Base-by-base conservation (phyloP, 139 green algal species). In the Auxenochlorella pyrenoidosa region DNA sequence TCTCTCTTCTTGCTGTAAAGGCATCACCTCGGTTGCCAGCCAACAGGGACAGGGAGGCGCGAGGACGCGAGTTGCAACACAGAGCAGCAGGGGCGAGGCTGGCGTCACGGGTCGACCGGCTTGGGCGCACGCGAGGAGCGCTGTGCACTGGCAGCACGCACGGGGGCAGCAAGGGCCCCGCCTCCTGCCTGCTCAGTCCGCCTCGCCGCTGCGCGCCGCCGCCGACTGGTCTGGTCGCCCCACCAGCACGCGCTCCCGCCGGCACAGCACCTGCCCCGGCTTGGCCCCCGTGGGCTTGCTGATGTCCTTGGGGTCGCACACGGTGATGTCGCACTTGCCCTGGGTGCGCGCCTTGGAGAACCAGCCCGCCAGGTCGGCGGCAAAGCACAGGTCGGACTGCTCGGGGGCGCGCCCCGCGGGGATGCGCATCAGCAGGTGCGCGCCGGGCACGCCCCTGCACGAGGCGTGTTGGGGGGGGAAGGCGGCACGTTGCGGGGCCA, bases 241-340 rank as follows among this genome's bases (percentile, higher is more conserved):
- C 80, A 96, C 87, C 54, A 94, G 80, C 34, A 93, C 93, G n/a
- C 90, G 76, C 90, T 97, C 94, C 81, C 93, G 93, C 1, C 58
- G 93, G 54, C 54, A 63, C 66, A 59, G 30, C 78, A 83, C 78
- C 78, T 83, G 92, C 5, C 96, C 96, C 1, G 95, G 95, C 75
- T 93, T 93, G 16, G 95, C 95, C 0, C 96, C 96, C 36, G 92
- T 95, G n/a, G 95, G 94, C 88, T 97, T 97, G 77, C 91, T 92
- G n/a, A 98, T 77, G 80, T 96, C 81, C 19, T 47, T 75, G 15
- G 92, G 91, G 32, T 88, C 85, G 19, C 89, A 75, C 79, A 95
- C 78, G 26, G 94, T 93, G 1, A 97, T 93, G 66, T 95, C 90
- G 8, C 75, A 90, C 89, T 94, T 95, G 71, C 85, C 85, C 71